Percentiles rank a stretch among this genome's conserved stretches.
Evolutionary conservation across 495 filamentous ascomycete genomes (phyloP).

Genomic region (Penicillium lividum): DNA sequence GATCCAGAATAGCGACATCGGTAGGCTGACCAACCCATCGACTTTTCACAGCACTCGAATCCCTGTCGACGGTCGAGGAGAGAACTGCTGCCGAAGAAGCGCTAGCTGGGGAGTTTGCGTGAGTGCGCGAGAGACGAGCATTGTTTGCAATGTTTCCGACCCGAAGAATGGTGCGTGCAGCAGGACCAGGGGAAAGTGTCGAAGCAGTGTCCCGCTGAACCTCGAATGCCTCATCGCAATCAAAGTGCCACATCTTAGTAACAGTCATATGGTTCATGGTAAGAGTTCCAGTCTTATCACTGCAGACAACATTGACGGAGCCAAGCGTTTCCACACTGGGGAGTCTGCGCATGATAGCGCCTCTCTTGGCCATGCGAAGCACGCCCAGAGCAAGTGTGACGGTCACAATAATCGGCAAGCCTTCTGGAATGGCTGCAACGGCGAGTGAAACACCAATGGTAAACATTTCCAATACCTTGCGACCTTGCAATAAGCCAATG

Average conservation of each 20-base stretch:
- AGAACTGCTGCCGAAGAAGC: conserved; percentile 73
- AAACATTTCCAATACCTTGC: conserved; percentile 90
- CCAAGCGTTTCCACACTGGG: conserved; percentile 98
- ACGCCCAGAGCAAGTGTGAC: conserved; percentile 94
- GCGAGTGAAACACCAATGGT: conserved; percentile 96
- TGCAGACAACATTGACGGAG: conserved; percentile 97
- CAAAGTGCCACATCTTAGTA: conserved; percentile 94
- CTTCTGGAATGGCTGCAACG: conserved; percentile 96
- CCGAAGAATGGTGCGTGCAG: conserved; percentile 75
- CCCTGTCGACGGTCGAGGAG: conserved; percentile 69
- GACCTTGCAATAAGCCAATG: conserved; percentile 84
- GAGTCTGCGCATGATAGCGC: conserved; percentile 91
- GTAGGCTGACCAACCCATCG: conserved; percentile 97
- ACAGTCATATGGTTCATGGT: conserved; percentile 99
- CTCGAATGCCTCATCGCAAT: conserved; percentile 67
- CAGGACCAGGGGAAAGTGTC: conserved; percentile 60
- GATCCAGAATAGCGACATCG: conserved; percentile 90
- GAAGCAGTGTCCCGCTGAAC: conserved; percentile 70
- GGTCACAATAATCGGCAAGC: conserved; percentile 95
- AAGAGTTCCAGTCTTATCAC: conserved; percentile 95
- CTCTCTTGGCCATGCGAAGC: conserved; percentile 87
- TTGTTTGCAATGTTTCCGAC: conserved; percentile 98
- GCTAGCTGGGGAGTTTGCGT: conserved; percentile 61
- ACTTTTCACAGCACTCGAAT: conserved; percentile 65
- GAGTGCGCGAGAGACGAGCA: conserved; percentile 67